Conservation (phyloP, 768 basidiomycete genomes). For the Collybiopsis luxurians region DNA sequence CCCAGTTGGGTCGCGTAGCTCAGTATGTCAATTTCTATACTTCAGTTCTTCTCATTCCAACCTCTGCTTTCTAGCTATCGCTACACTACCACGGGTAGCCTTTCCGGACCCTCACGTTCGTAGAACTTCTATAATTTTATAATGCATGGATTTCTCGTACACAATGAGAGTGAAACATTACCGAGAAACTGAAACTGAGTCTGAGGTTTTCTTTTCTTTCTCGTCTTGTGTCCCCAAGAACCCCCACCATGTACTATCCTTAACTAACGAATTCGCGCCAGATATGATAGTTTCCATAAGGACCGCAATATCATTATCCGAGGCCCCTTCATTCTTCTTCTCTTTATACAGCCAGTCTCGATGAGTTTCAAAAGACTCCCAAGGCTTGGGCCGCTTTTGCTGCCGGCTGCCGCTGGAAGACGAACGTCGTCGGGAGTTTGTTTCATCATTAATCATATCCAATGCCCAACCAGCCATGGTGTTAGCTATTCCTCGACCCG, state of each 20-base stretch:
- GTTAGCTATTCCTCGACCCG: conserved; percentile 34
- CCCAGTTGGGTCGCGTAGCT: conserved; percentile 68
- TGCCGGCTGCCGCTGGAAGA: conserved; percentile 15
- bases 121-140: conserved; percentile 5
- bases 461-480: conserved; percentile 39
- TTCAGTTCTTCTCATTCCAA: background rate
- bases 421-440: conserved; percentile 23
- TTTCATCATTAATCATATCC: conserved; percentile 38
- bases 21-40: conserved; percentile 42
- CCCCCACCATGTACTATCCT: conserved; percentile 32
- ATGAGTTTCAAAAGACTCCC: conserved; percentile 67
- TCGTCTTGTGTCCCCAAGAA: conserved; percentile 16
- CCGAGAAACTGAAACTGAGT: conserved; percentile 6
- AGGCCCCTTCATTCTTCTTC: conserved; percentile 13
- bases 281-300: conserved; percentile 44
- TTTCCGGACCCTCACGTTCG: conserved; percentile 12
- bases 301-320: conserved; percentile 30
- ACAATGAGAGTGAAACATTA: background rate
- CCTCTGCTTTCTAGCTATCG: conserved; percentile 24
- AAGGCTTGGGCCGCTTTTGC: conserved; percentile 41
- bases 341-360: conserved; percentile 54
- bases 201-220: conserved; percentile 11
- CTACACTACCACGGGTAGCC: conserved; percentile 17
- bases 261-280: conserved; percentile 20
- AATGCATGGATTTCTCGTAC: no score